phyloP scores from a whole-genome alignment of 2,329 filamentous ascomycete species.

The Fonsecaea nubica region DNA sequence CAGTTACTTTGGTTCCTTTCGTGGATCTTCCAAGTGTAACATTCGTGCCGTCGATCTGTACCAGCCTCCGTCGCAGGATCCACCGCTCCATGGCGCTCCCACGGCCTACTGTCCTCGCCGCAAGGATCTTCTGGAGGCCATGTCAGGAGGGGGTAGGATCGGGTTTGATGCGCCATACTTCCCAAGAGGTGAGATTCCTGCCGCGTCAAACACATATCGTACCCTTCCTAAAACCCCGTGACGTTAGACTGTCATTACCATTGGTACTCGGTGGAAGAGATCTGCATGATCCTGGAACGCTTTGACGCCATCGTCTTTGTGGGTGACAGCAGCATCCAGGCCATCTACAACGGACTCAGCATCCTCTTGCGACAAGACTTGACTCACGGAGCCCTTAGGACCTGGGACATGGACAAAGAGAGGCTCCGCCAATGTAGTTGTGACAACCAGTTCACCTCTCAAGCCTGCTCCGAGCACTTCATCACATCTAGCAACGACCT shows the following conservation, averaged over 20 bases:
- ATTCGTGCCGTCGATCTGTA: slow-evolving; percentile 48
- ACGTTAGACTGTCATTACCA: slow-evolving; percentile 49
- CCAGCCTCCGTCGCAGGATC: slow-evolving; percentile 38
- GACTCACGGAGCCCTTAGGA: slow-evolving; percentile 48
- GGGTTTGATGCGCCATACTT: slow-evolving; percentile 51
- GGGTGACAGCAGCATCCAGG: slow-evolving; percentile 50
- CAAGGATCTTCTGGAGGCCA: slow-evolving; percentile 47
- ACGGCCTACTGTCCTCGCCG: slow-evolving; percentile 46
- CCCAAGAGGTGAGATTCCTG: slow-evolving; percentile 43
- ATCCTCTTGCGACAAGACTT: slow-evolving; percentile 53
- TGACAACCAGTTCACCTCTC: slow-evolving; percentile 50
- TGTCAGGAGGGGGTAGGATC: slow-evolving; percentile 52
- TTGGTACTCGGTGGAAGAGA: slow-evolving; percentile 52
- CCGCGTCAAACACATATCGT: background rate
- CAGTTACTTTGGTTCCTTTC: slow-evolving; percentile 47
- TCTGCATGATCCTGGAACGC: slow-evolving; percentile 54
- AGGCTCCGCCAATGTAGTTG: slow-evolving; percentile 48
- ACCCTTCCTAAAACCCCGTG: background rate
- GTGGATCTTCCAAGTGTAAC: slow-evolving; percentile 48
- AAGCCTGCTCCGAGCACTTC: slow-evolving; percentile 42
- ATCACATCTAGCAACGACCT: slow-evolving; percentile 43
- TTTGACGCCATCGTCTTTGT: slow-evolving; percentile 53
- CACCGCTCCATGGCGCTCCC: slow-evolving; percentile 31
- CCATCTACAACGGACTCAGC: slow-evolving; percentile 55
- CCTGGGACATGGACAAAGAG: slow-evolving; percentile 48